Base-by-base conservation (phyloP, 345 rosid genomes). In the Brassica nigra region DNA sequence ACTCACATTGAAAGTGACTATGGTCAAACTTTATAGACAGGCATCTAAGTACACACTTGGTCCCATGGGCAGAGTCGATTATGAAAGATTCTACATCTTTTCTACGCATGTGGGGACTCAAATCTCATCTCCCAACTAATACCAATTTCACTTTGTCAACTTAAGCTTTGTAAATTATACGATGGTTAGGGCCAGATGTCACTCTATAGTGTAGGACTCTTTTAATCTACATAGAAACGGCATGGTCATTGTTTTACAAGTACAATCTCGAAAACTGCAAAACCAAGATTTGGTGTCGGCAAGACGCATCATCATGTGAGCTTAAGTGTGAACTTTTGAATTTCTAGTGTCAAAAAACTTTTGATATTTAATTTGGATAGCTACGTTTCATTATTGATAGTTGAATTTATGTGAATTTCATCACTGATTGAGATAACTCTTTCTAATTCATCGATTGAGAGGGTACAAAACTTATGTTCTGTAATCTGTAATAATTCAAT, bases 111-210 rank as follows among this genome's bases (percentile, higher is more conserved):
- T 73, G 39, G 70, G 59, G 75, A 64, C 76, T 73, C 74, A 58
- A n/a, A 44, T 57, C 70, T 52, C 59, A 68, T 68, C 78, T 74
- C 61, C 83, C 71, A 80, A 68, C 82, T 79, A 79, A 73, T 74
- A 47, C 20, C 66, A 2, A 54, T 33, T 49, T 58, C 47, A 49
- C 18, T 52, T 78, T 61, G 70, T 79, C 78, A 79, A 79, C 74
- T 8, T 49, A 8, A 65, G 2, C 36, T n/a, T 62, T 6, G 73
- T 68, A 39, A 52, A 52, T 71, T 71, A 63, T 54, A 54, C 27
- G 10, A 16, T 54, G 3, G 27, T 49, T 27, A 49, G 9, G 65
- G 47, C 59, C 75, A 74, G 71, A 62, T 79, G 82, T 79, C 75
- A 62, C 34, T 68, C 28, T 62, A 62, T 0, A 16, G 62, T 6